A percentile compares a stretch with the other conserved stretches of the same genome.
These are phyloP conservation scores for Leucoagaricus sp. DNA, from an alignment of 1,284 basidiomycete species.

Conservation along the genomic window DNA sequence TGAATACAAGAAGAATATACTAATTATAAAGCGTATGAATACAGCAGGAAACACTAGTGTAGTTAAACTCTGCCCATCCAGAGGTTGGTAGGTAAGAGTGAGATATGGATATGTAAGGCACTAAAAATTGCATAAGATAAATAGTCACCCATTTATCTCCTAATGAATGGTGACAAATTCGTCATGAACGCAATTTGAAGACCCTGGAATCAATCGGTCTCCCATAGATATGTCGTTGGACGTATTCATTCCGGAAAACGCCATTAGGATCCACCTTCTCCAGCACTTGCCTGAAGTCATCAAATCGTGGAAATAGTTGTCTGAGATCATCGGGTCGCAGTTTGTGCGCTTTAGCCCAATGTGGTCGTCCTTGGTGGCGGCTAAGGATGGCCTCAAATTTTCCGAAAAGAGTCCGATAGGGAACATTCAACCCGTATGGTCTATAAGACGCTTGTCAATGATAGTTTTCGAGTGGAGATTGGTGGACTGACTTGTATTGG, in stretches of 20 bases:
- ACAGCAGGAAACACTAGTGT: constrained; percentile 4
- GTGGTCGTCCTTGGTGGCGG: constrained; percentile 82
- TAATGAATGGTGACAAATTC: neutral
- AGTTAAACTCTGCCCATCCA: constrained; percentile 9
- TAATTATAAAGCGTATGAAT: no score
- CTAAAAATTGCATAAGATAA: constrained; percentile 9
- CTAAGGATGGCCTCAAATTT: constrained; percentile 80
- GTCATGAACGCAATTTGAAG: constrained; percentile 46
- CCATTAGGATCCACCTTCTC: constrained; percentile 79
- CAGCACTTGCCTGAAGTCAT: constrained; percentile 76
- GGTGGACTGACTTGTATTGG: constrained; percentile 79
- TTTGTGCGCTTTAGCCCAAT: constrained; percentile 96
- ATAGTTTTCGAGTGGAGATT: constrained; percentile 1
- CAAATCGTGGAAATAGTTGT: constrained; percentile 80
- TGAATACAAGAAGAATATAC: neutral
- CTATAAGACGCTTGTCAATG: constrained; percentile 40
- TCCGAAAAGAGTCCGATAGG: constrained; percentile 82
- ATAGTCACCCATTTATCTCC: constrained; percentile 12
- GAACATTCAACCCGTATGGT: constrained; percentile 88
- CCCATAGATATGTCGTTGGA: constrained; percentile 75
- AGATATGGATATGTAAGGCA: constrained; percentile 15
- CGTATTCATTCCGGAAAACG: constrained; percentile 80
- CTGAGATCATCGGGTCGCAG: constrained; percentile 71
- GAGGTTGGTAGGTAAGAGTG: neutral
- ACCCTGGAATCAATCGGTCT: constrained; percentile 50